Conservation (phyloP, 1,139 yeast species). For the Arxiozyma slooffiae region DNA sequence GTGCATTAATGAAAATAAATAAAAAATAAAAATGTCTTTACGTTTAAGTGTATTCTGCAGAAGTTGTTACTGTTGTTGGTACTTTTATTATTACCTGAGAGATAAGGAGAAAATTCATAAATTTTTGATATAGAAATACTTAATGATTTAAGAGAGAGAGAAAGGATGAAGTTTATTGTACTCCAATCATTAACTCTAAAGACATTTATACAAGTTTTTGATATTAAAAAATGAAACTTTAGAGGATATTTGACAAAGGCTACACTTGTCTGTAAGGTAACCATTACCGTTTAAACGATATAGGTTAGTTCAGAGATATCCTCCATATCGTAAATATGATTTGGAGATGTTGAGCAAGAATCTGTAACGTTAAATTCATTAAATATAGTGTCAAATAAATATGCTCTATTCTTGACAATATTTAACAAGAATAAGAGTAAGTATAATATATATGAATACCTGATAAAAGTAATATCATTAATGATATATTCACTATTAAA, state of each 20-base stretch:
- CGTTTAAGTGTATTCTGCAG: no score
- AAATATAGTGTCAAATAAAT: not conserved
- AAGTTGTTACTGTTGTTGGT: no score
- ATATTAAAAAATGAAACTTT: not conserved
- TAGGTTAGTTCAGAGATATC: not conserved
- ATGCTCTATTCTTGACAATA: not conserved
- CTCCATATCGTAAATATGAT: not conserved
- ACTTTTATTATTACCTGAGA: no score
- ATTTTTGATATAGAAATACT: no score
- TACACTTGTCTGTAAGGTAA: not conserved
- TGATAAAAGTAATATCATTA: not conserved
- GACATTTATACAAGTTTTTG: not conserved
- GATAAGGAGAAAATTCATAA: no score
- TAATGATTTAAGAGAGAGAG: not conserved
- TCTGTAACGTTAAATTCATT: not conserved
- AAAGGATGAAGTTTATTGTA: not conserved
- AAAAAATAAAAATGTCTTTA: no score
- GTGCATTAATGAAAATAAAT: no score
- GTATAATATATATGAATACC: not conserved
- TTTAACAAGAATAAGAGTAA: not conserved
- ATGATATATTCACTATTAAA: not conserved
- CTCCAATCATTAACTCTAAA: not conserved
- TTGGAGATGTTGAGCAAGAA: not conserved
- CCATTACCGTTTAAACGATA: conserved; percentile 5
- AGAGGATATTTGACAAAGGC: not conserved